Base-by-base conservation (phyloP, 352 stramenopile genomes). In the Elongisporangium anandrum region DNA sequence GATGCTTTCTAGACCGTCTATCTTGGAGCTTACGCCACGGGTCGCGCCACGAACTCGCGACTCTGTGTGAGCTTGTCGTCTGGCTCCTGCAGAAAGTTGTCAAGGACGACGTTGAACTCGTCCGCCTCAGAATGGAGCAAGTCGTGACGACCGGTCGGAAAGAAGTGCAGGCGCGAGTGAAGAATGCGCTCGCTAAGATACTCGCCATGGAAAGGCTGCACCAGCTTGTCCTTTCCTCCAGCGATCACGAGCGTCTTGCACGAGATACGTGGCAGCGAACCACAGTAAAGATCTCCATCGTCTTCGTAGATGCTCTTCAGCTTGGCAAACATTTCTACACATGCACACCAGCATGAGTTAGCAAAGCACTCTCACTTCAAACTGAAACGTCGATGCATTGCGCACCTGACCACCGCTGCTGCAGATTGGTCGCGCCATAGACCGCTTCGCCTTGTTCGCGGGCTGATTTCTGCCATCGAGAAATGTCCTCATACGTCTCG, bases 111-210 rank as follows among this genome's bases (percentile, higher is more conserved):
- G 62, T 94, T 92, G 55, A 92, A 90, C 12, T 61, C 67, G 5
- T 61, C 56, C 0, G 80, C 63, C 45, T 86, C 62, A 10, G 73
- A 66, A 20, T 85, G 55, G 50, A 88, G 72, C 39, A 92, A 57
- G 53, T 90, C 79, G 60, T 92, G 77, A 23, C 71, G 72, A 34
- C 78, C 82, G 47, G 70, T 68, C 5, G 72, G 48, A 20, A 92
- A 61, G 41, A 88, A 61, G 51, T 90, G 75, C 19, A 90, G 61
- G 24, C 77, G 70, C 41, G 82, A 92, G 70, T 94, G 82, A 75
- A 92, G 78, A 70, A 94, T 92, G 59, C 85, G 85, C 61, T 94
- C 85, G 70, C 77, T 94, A 61, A 94, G 53, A 59, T 94, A 94
- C 60, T 94, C 82, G 49, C 79, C 70, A 66, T 94, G 85, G 63